Conservation (phyloP, 106 monocot genomes). For the Cymbidium sinense region DNA sequence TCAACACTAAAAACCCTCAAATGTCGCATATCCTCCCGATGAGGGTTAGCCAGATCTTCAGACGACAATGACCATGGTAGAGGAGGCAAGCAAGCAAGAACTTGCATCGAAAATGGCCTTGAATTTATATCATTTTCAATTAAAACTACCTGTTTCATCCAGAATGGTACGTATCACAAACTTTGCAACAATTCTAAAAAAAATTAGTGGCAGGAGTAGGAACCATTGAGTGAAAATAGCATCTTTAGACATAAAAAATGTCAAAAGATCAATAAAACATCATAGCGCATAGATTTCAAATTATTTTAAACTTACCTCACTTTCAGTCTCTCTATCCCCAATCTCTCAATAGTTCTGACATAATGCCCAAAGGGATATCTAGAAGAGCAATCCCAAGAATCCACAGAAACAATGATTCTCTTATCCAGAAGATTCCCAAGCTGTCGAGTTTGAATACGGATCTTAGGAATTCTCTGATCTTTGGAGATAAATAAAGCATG, state of each 20-base stretch:
- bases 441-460: slow-evolving; percentile 94
- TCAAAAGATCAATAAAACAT: background rate
- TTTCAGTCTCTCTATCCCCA: slow-evolving; percentile 97
- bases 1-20: slow-evolving; percentile 98
- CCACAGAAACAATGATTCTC: slow-evolving; percentile 93
- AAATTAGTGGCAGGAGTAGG: background rate
- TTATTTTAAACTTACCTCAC: slow-evolving; percentile 48
- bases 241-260: background rate
- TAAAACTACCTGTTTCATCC: slow-evolving; percentile 65
- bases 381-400: slow-evolving; percentile 95
- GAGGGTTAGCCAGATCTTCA: slow-evolving; percentile 61
- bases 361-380: slow-evolving; percentile 94
- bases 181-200: background rate
- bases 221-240: background rate
- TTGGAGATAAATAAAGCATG: slow-evolving; percentile 95
- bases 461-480: slow-evolving; percentile 92
- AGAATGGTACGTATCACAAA: slow-evolving; percentile 13
- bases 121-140: slow-evolving; percentile 99
- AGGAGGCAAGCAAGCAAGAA: slow-evolving; percentile 91
- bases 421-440: slow-evolving; percentile 97
- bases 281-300: background rate
- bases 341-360: slow-evolving; percentile 93
- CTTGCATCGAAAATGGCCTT: slow-evolving; percentile 95
- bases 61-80: slow-evolving; percentile 87
- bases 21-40: slow-evolving; percentile 80